Evolutionary conservation across 352 stramenopile genomes (phyloP), one percentile per base, ranked within the genome.

Genomic region (Saprolegnia diclina): DNA sequence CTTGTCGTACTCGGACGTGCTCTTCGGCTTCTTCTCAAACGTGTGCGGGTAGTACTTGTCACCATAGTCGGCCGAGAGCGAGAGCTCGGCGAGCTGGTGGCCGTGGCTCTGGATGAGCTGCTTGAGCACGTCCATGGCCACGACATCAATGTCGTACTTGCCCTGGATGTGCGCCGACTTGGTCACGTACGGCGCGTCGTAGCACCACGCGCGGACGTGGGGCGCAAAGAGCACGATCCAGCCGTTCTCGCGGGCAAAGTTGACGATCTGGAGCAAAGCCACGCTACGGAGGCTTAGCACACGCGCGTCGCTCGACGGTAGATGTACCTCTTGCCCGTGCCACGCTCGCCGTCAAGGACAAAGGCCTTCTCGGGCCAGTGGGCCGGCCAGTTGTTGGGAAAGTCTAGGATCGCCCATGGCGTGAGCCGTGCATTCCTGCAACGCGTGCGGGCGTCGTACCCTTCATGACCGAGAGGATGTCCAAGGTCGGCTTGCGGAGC

Each of bases 91-190:
- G 26, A 95, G 74, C 76, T 95, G 87, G 10, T 88, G 74, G 48
- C 77, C 77, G 70, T 95, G 83, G 76, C 77, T 88, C 64, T 89
- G 76, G 62, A 92, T 69, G 35, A 95, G 88, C 56, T 71, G 55
- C 73, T 92, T 73, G 24, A 95, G 74, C 40, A 95, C 74, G 45
- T 90, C 84, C 11, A 91, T 76, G 64, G 83, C 87, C 67, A 83
- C 89, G 24, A 90, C 75, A 62, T 95, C 87, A 48, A 94, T 90
- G 75, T 95, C 86, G 70, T 91, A 94, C 73, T 94, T 95, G 64
- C 76, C 77, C 48, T 90, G 75, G 45, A 90, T 70, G 73, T 87
- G 82, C 1, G 83, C 81, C 70, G 86, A 94, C 75, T 81, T 81
- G 74, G 91, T 93, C 71, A 95, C 86, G 73, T 93, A 93, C 55